A percentile compares a stretch with the other conserved stretches of the same genome.
Conservation (phyloP, 2,329 filamentous ascomycete species). For the Sporothrix protearum region DNA sequence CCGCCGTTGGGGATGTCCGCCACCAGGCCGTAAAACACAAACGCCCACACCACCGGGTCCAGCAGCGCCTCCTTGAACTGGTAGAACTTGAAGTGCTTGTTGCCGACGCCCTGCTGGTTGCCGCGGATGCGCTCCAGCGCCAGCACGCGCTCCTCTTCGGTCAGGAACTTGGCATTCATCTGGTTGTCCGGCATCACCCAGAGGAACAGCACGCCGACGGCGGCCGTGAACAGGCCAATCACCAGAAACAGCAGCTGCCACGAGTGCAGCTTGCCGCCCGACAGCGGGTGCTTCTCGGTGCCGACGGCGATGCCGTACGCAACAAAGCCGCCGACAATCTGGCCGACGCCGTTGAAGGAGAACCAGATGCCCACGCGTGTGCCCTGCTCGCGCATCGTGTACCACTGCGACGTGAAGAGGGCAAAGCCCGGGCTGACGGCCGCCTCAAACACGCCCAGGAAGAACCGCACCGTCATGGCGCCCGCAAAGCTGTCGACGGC, state of each 20-base stretch:
- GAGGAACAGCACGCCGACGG: constrained; percentile 47
- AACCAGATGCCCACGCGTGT: constrained; percentile 64
- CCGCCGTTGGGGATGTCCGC: constrained; percentile 39
- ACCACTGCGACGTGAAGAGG: constrained; percentile 68
- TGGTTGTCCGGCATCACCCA: constrained; percentile 47
- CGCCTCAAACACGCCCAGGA: constrained; percentile 65
- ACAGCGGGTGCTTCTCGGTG: constrained; percentile 38
- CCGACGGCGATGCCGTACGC: constrained; percentile 49
- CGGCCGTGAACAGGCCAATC: constrained; percentile 50
- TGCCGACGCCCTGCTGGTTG: constrained; percentile 65
- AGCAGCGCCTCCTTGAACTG: constrained; percentile 48
- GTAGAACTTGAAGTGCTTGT: constrained; percentile 63
- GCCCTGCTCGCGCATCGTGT: constrained; percentile 66
- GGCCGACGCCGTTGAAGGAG: constrained; percentile 48
- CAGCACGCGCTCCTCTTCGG: constrained; percentile 56
- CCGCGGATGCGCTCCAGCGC: constrained; percentile 52
- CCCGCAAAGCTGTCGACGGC: constrained; percentile 58
- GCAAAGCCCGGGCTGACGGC: constrained; percentile 67
- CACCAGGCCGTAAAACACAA: constrained; percentile 37
- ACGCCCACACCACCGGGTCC: constrained; percentile 40
- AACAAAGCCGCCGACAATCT: constrained; percentile 41
- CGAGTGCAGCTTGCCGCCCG: constrained; percentile 41
- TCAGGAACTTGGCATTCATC: constrained; percentile 46
- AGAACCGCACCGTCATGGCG: constrained; percentile 62
- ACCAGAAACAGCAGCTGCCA: constrained; percentile 63